These are phyloP conservation scores for Triadica sebifera DNA, from an alignment of 345 rosid genomes.

Conservation along the genomic window DNA sequence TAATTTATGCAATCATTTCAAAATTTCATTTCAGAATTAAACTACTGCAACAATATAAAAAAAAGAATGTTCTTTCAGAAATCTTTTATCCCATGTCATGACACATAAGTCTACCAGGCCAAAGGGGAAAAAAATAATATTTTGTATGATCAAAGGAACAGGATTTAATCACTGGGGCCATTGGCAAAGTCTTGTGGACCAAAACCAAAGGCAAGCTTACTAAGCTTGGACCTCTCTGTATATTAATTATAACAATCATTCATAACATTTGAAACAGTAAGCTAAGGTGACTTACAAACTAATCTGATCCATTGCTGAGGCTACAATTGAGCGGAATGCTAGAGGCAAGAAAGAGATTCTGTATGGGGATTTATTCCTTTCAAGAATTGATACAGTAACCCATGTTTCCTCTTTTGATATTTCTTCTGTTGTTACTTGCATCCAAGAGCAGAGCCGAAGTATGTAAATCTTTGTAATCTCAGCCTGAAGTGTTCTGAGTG, in stretches of 20 bases:
- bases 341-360: constrained; percentile 87
- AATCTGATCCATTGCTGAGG: constrained; percentile 85
- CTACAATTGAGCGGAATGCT: constrained; percentile 71
- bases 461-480: constrained; percentile 83
- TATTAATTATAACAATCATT: constrained; percentile 6
- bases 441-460: constrained; percentile 91
- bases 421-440: constrained; percentile 72
- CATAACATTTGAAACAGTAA: constrained; percentile 6
- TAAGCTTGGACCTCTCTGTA: background rate
- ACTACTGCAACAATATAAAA: background rate
- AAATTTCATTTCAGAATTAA: background rate
- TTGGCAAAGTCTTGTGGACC: background rate
- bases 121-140: background rate
- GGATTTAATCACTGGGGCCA: background rate
- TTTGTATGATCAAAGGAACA: background rate
- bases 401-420: constrained; percentile 83
- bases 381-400: constrained; percentile 86
- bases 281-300: constrained; percentile 55
- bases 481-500: constrained; percentile 65
- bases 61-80: background rate
- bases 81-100: background rate
- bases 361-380: constrained; percentile 86
- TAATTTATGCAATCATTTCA: background rate
- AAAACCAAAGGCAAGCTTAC: background rate
- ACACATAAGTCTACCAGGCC: background rate